These are phyloP conservation scores for Allodekkera sacchari DNA, from an alignment of 805 yeast genomes.

Conservation along the genomic window DNA sequence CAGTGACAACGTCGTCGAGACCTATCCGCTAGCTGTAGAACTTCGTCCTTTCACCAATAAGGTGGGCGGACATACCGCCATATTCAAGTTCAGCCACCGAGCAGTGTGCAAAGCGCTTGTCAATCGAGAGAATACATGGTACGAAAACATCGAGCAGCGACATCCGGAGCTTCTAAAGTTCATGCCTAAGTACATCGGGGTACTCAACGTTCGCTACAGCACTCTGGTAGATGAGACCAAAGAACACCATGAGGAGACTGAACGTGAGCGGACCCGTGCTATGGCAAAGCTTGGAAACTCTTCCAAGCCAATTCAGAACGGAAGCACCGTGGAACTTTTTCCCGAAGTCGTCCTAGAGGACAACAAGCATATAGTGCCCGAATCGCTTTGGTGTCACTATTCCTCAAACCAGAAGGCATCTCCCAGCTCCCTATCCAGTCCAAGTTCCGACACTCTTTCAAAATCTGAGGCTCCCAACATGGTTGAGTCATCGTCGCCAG, in stretches of 20 bases:
- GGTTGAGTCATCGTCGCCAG: too few species aligned
- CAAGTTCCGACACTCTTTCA: neutral
- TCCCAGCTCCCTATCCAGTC: slow-evolving; percentile 1
- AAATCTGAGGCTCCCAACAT: neutral
- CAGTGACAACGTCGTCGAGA: slow-evolving; percentile 17
- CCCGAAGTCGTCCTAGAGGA: slow-evolving; percentile 91
- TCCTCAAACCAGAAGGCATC: slow-evolving; percentile 2
- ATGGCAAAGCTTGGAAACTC: too few species aligned
- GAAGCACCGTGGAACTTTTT: slow-evolving; percentile 14
- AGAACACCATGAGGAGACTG: too few species aligned
- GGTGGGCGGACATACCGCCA: slow-evolving; percentile 98
- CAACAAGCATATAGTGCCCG: slow-evolving; percentile 86
- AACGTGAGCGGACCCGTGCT: too few species aligned
- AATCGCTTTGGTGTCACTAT: slow-evolving; percentile 60
- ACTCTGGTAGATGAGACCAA: slow-evolving; percentile 25
- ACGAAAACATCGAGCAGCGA: slow-evolving; percentile 73
- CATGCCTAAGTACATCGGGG: slow-evolving; percentile 95
- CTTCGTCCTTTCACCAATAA: slow-evolving; percentile 84
- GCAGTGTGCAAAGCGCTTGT: slow-evolving; percentile 94
- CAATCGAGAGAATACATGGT: slow-evolving; percentile 84
- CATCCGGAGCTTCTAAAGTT: slow-evolving; percentile 73
- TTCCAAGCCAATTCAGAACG: neutral
- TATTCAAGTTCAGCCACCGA: slow-evolving; percentile 79
- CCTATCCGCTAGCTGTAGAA: slow-evolving; percentile 75
- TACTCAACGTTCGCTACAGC: slow-evolving; percentile 78